A percentile compares a stretch with the other conserved stretches of the same genome.
Evolutionary conservation across 2,329 filamentous ascomycete genomes (phyloP).

Genomic region (Metarhizium brunneum): DNA sequence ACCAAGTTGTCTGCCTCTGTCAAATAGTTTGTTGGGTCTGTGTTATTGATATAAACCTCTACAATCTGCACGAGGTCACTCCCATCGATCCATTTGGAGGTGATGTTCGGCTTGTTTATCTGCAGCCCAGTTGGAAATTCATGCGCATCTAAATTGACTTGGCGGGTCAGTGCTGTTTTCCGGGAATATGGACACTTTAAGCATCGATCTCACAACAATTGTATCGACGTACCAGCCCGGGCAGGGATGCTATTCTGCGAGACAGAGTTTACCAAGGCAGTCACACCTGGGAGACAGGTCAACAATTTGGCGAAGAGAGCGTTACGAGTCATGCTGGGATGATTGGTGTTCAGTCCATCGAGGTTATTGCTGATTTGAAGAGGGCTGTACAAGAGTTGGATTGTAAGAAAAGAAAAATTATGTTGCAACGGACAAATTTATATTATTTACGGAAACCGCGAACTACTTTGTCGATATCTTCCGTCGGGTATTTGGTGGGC

Average conservation of each 20-base stretch:
- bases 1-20: background rate
- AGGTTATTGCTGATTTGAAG: background rate
- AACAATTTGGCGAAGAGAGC: background rate
- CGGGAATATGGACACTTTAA: background rate
- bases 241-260: background rate
- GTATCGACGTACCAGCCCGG: background rate
- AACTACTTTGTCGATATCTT: too few species aligned
- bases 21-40: conserved; percentile 1
- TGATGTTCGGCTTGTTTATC: background rate
- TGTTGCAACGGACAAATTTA: too few species aligned
- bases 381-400: too few species aligned
- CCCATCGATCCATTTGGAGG: background rate
- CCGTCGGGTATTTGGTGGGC: too few species aligned
- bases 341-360: background rate
- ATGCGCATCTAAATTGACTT: background rate
- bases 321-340: background rate
- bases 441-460: too few species aligned
- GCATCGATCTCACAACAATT: background rate
- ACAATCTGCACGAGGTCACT: conserved; percentile 4
- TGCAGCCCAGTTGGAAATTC: background rate
- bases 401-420: too few species aligned
- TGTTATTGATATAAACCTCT: conserved; percentile 3
- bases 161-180: background rate
- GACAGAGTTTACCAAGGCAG: background rate
- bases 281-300: background rate